Base-by-base conservation (phyloP, 1,284 basidiomycete genomes). In the Sutorius eximius region DNA sequence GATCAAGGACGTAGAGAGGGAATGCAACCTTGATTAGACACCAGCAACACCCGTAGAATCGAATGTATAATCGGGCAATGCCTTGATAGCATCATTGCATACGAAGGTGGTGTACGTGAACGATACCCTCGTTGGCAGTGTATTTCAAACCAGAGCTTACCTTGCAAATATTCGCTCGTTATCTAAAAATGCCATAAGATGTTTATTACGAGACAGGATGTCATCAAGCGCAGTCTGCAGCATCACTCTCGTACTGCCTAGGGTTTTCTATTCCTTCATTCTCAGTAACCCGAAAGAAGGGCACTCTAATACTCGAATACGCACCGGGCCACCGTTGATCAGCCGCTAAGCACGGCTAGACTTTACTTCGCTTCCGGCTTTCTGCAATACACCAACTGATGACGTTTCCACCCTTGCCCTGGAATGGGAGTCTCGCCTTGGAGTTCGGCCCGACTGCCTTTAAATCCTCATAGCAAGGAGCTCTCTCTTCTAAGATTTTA, bases 301-400 rank as follows among this genome's bases (percentile, higher is more conserved):
- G 33, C 40, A 45, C 48, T 49, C 16, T 2, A 2, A 6, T 6
- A 42, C 42, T 51, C 41, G 48, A 41, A 38, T 41, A 80, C 89
- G 65, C 67, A 95, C 93, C 95, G 66, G 97, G 98, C 95, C 95
- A 97, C 64, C 94, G 75, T 56, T 93, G 79, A 79, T 97, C 95
- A 58, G 95, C 24, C 24, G 91, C 75, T 95, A 91, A 30, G 97
- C 91, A 55, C 94, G 78, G 18, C 95, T 95, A 0, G 91, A 89
- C 53, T 85, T 86, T 5, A 89, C 87, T 73, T 96, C 93, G 60
- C 86, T 86, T 73, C 95, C 93, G 24, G 87, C 87, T 71, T 91
- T 94, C 76, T 97, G 95, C 71, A 94, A 98, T 3, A 90, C 91
- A 58, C 95, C 95, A 48, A 92, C 93, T 80, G 61, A 91, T 82